A percentile compares a stretch with the other conserved stretches of the same genome.
phyloP scores from a whole-genome alignment of 495 filamentous ascomycete species.

The Daldinia grandis region DNA sequence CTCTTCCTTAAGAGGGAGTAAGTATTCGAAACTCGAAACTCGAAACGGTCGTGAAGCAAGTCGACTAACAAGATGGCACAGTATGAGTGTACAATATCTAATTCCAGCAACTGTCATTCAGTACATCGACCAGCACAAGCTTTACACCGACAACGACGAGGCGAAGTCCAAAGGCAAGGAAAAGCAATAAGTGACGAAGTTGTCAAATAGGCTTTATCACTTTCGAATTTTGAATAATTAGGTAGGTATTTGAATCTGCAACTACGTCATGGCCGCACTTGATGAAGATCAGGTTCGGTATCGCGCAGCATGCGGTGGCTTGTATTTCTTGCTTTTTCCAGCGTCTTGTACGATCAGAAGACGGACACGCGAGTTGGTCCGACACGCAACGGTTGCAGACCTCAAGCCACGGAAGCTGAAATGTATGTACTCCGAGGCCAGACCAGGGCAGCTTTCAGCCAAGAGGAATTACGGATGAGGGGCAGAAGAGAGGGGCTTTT shows the following conservation, averaged over 20 bases:
- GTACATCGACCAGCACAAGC: slow-evolving; percentile 77
- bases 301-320: slow-evolving; percentile 11
- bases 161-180: slow-evolving; percentile 47
- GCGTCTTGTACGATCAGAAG: slow-evolving; percentile 6
- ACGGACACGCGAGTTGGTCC: not conserved
- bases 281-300: slow-evolving; percentile 10
- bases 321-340: slow-evolving; percentile 19
- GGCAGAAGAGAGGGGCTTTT: slow-evolving; percentile 6
- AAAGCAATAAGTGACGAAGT: slow-evolving; percentile 36
- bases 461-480: slow-evolving; percentile 21
- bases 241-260: not conserved
- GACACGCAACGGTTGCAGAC: not conserved
- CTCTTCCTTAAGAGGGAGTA: slow-evolving; percentile 82
- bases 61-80: slow-evolving; percentile 27
- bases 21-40: slow-evolving; percentile 64
- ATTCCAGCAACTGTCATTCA: slow-evolving; percentile 73
- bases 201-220: not conserved
- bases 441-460: slow-evolving; percentile 14
- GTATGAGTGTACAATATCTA: slow-evolving; percentile 56
- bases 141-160: slow-evolving; percentile 73
- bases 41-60: slow-evolving; percentile 42
- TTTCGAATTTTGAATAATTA: not conserved
- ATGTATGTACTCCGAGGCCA: not conserved
- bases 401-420: slow-evolving; percentile 2
- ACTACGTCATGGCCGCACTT: slow-evolving; percentile 14